These are phyloP conservation scores for Vitis hybrid DNA, from an alignment of 177 flowering plant genomes.

Conservation along the genomic window DNA sequence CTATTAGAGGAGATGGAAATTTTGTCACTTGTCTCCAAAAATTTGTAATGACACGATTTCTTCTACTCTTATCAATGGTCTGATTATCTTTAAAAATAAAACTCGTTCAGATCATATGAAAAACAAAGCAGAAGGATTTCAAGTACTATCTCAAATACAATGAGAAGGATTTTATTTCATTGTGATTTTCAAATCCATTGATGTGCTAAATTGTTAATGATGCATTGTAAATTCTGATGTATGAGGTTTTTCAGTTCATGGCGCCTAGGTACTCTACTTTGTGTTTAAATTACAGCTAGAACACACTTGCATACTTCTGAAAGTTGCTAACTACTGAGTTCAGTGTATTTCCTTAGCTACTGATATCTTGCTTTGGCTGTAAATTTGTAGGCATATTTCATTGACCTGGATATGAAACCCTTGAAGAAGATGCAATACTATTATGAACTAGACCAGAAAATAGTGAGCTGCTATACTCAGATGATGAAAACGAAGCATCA, in stretches of 20 bases:
- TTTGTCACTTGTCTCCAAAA: background rate
- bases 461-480: slow-evolving; percentile 51
- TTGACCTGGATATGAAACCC: slow-evolving; percentile 91
- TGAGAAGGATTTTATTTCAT: background rate
- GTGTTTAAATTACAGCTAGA: background rate
- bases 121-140: background rate
- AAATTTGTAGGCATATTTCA: slow-evolving; percentile 59
- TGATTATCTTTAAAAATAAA: background rate
- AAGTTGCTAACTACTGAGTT: background rate
- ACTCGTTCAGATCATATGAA: background rate
- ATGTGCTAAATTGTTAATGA: background rate
- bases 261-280: background rate
- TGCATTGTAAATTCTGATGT: background rate
- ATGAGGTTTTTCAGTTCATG: background rate
- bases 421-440: slow-evolving; percentile 75
- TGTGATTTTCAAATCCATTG: background rate
- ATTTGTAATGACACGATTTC: background rate
- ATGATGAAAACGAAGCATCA: slow-evolving; percentile 19
- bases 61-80: background rate
- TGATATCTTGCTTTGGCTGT: background rate
- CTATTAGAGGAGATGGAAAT: background rate
- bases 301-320: background rate
- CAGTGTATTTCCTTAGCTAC: background rate
- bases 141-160: background rate
- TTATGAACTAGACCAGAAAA: slow-evolving; percentile 77